phyloP scores from a whole-genome alignment of 495 filamentous ascomycete genomes.

The Neurospora sp. region DNA sequence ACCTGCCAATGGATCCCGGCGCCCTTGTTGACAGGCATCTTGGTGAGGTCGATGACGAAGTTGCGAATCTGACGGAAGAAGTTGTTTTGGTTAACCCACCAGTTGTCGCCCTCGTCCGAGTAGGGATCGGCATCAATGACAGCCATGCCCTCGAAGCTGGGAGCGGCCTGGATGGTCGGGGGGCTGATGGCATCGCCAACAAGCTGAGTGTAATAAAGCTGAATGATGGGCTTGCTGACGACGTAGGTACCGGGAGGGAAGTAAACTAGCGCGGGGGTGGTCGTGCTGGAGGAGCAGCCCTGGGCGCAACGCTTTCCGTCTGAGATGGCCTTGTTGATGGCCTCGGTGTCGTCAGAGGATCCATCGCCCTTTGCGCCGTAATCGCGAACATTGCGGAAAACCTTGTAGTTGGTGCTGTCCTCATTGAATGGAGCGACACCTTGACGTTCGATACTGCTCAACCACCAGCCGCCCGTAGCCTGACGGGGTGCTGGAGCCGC shows the following conservation, averaged over 20 bases:
- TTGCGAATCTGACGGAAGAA: constrained; percentile 97
- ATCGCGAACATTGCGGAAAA: constrained; percentile 84
- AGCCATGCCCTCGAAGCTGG: constrained; percentile 71
- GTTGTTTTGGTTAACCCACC: constrained; percentile 93
- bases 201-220: constrained; percentile 74
- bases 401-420: constrained; percentile 43
- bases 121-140: constrained; percentile 91
- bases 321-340: constrained; percentile 80
- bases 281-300: constrained; percentile 75
- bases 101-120: constrained; percentile 41
- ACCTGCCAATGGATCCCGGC: constrained; percentile 98
- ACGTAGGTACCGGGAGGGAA: constrained; percentile 73
- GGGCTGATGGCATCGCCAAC: constrained; percentile 59
- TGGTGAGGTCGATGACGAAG: constrained; percentile 78
- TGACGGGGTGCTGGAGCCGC: constrained; percentile 21
- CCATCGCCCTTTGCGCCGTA: constrained; percentile 57
- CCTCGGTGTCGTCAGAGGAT: constrained; percentile 70
- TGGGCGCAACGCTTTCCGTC: constrained; percentile 66
- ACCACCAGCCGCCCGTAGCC: constrained; percentile 53
- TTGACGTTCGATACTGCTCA: constrained; percentile 60
- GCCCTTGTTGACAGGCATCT: constrained; percentile 51
- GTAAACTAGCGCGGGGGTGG: constrained; percentile 63
- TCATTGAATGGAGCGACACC: constrained; percentile 56
- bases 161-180: constrained; percentile 68
- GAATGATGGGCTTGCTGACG: constrained; percentile 56